phyloP scores from a whole-genome alignment of 331 rosid genomes.

The Quercus phellos region DNA sequence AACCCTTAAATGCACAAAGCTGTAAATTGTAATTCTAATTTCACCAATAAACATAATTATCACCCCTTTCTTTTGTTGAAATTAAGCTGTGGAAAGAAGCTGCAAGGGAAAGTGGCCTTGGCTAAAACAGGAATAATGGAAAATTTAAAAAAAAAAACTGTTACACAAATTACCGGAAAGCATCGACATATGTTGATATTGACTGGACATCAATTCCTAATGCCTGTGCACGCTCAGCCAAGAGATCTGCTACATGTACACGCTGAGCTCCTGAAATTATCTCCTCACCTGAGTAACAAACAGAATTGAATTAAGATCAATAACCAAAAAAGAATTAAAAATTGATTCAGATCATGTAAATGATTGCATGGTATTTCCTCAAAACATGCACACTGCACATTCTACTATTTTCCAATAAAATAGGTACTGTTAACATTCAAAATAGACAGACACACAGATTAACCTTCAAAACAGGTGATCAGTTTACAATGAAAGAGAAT shows the following conservation, averaged over 20 bases:
- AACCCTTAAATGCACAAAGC: neutral
- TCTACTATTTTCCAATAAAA: neutral
- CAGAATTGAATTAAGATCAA: neutral
- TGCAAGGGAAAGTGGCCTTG: neutral
- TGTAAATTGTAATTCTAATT: neutral
- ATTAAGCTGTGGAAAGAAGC: neutral
- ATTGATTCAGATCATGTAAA: neutral
- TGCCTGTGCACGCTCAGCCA: conserved; percentile 69
- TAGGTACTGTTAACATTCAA: neutral
- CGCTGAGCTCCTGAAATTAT: conserved; percentile 98
- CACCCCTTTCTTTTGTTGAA: too few species aligned
- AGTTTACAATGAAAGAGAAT: neutral
- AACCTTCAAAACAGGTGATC: neutral
- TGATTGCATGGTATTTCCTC: neutral
- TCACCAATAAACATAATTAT: too few species aligned
- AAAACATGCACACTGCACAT: neutral
- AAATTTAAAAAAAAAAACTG: neutral
- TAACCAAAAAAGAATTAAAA: neutral
- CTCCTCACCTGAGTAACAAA: conserved; percentile 70
- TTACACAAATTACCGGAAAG: conserved; percentile 64
- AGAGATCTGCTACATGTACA: conserved; percentile 70
- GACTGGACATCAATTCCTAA: conserved; percentile 74
- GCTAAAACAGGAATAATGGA: neutral
- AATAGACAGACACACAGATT: neutral
- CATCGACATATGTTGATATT: conserved; percentile 67